Base-by-base conservation (phyloP, 2,329 filamentous ascomycete genomes). In the Chaetomium strumarium region DNA sequence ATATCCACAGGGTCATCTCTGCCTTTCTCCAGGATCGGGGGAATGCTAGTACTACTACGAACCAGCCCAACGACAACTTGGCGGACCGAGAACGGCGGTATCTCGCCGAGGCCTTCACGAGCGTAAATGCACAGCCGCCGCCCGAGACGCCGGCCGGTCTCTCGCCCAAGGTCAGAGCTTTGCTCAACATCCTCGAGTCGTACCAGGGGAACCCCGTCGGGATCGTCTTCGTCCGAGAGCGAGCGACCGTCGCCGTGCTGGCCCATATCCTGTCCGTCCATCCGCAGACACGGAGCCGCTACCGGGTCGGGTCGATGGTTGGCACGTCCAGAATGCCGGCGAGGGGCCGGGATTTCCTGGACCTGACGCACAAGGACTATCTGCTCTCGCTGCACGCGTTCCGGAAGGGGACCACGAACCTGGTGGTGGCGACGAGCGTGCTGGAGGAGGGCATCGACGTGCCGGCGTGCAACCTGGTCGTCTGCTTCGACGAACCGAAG, bases 361-460 rank as follows among this genome's bases (percentile, higher is more conserved):
- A 68, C 59, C 43, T 66, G 6, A 57, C 57, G 4, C 52, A 51
- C 12, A 57, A 56, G 6, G 70, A 72, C 10, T 53, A 68, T 13
- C 50, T 67, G 34, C 63, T 55, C n/a, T 64, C 70, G 1, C 67
- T 80, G 2, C 64, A 77, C 9, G 64, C 69, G 2, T 86, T 87
- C 59, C 75, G 76, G 6, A 65, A 68, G 1, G 78, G 81, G 1
- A 72, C 69, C 46, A 69, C 77, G 49, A 83, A 81, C 53, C 70
- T 85, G 17, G 67, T 86, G 4, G 69, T 86, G 40, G 78, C 80
- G 8, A 87, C 84, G 0, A 81, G 74, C 54, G 82, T 86, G 0
- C 68, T 85, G 1, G 83, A 85, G 60, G 84, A 87, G 62, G 84
- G 84, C 0, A 83, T 87, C 42, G 84, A 87, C 58, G 75, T 86